Conservation (phyloP, 2,329 filamentous ascomycete species). For the Aspergillus amoenus region DNA sequence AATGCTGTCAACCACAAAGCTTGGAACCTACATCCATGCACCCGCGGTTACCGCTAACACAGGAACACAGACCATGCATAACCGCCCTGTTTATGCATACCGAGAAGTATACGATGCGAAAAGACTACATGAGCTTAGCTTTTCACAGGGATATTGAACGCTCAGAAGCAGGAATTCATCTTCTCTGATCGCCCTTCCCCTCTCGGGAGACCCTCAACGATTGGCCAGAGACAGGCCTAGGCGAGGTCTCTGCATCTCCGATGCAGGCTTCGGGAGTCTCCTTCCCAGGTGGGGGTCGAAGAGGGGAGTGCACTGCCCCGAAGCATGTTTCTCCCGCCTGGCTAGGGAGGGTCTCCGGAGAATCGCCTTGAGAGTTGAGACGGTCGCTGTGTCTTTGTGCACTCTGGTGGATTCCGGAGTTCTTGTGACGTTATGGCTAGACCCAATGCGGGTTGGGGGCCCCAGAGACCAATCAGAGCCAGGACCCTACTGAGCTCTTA, state of each 20-base stretch:
- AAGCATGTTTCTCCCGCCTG: neutral
- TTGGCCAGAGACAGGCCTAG: constrained; percentile 6
- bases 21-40: neutral
- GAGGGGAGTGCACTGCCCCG: neutral
- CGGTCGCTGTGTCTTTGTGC: too few species aligned
- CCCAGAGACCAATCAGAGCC: constrained; percentile 19
- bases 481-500: constrained; percentile 7
- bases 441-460: constrained; percentile 12
- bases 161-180: constrained; percentile 9
- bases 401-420: neutral
- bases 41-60: constrained; percentile 4
- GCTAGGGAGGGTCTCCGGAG: neutral
- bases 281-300: neutral
- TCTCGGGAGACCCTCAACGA: constrained; percentile 3
- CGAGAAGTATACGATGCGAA: neutral
- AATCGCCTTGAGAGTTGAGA: neutral
- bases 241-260: neutral
- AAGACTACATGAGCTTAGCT: neutral
- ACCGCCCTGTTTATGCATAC: too few species aligned
- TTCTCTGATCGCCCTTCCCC: constrained; percentile 4
- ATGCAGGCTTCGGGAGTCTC: neutral
- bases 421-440: constrained; percentile 7
- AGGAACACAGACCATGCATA: neutral
- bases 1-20: neutral
- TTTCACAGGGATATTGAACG: neutral